phyloP scores from a whole-genome alignment of 1,284 basidiomycete genomes.

The Trametes versicolor region DNA sequence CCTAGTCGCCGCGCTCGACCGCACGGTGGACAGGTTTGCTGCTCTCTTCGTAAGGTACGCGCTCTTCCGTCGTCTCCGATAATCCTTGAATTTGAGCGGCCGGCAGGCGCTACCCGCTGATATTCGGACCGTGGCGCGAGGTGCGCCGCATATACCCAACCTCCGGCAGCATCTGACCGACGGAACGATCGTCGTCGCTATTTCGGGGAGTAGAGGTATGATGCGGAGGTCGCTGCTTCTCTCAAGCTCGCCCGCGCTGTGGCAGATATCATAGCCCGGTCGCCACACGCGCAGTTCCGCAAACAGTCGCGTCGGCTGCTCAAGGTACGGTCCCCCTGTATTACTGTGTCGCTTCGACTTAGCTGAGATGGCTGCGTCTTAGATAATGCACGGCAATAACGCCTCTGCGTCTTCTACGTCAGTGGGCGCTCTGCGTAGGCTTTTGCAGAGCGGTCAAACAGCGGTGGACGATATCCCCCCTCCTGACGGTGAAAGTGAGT shows the following conservation, averaged over 20 bases:
- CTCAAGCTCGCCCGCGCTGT: slow-evolving; percentile 62
- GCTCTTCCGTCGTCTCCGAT: background rate
- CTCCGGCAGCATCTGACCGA: slow-evolving; percentile 16
- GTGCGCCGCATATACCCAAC: slow-evolving; percentile 47
- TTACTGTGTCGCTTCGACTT: background rate
- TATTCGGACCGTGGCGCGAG: slow-evolving; percentile 74
- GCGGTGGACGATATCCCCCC: slow-evolving; percentile 2
- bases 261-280: slow-evolving; percentile 60
- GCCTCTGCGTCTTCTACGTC: background rate
- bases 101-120: slow-evolving; percentile 73
- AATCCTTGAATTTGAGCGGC: slow-evolving; percentile 12
- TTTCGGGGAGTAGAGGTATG: slow-evolving; percentile 59
- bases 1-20: slow-evolving; percentile 54
- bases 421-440: slow-evolving; percentile 1
- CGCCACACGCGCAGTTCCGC: slow-evolving; percentile 57
- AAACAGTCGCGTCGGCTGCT: slow-evolving; percentile 54
- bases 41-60: slow-evolving; percentile 64
- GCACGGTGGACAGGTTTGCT: slow-evolving; percentile 62
- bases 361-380: background rate
- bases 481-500: slow-evolving; percentile 31
- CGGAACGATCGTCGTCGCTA: background rate
- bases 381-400: slow-evolving; percentile 17
- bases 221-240: slow-evolving; percentile 60
- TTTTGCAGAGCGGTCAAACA: background rate
- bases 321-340: slow-evolving; percentile 50